Base-by-base conservation (phyloP, 2,329 filamentous ascomycete species). In the Cryoendolithus antarcticus region DNA sequence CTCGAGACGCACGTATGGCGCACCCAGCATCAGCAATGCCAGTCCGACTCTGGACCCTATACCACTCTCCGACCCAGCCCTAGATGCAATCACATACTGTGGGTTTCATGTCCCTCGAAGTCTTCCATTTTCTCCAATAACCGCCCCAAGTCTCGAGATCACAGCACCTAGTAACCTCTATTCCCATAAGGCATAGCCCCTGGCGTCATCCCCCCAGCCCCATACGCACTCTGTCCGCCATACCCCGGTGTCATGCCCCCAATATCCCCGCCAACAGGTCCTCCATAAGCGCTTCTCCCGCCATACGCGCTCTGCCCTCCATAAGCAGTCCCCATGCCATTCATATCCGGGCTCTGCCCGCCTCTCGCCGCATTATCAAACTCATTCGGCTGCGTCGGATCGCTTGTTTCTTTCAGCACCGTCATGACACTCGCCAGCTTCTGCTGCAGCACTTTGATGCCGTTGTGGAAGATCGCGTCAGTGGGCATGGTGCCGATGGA, bases 401-500 rank as follows among this genome's bases (percentile, higher is more conserved):
- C 75, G 30, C 68, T 70, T 37, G 74, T 71, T 47, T 44, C 49
- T 39, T 72, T 70, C 48, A 81, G 62, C 27, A 75, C 73, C 43
- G 75, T 69, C 44, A 94, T 80, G 31, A 95, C 74, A 4, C 71
- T 72, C 2, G 88, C 91, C 29, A 98, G 75, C 65, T 98, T 98
- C 49, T 82, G 75, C 60, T 96, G 91, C 40, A 98, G 67, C 21
- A 86, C 81, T 47, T 82, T 78, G 60, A 98, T 93, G 29, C 86
- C 88, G 53, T 86, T 78, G 52, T 88, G 80, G 37, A 98, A 77
- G 51, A 96, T 91, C 45, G 77, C 74, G 55, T 98, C 89, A 0
- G 91, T 89, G 24, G 91, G 84, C 44, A 96, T 75, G 52, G 80
- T 84, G 29, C 91, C 91, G 30, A 83, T 80, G 34, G 82, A 81